Percentiles rank a stretch among this genome's conserved stretches.
These are phyloP conservation scores for Microstroma glucosiphilum DNA, from an alignment of 1,284 basidiomycete species.

Conservation along the genomic window DNA sequence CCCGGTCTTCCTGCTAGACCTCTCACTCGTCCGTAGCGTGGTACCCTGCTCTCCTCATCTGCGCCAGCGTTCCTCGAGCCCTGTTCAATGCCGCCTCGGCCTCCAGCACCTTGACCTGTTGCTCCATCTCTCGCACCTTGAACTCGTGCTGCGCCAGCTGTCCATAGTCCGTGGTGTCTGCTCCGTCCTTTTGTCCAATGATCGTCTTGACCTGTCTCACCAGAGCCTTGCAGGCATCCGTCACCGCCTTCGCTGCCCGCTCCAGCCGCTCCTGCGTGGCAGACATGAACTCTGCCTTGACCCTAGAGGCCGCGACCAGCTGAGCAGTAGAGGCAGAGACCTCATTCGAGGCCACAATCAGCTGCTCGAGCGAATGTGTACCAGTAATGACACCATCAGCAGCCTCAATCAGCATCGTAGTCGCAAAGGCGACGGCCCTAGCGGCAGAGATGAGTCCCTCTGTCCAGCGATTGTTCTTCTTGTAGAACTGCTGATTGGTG, in stretches of 20 bases:
- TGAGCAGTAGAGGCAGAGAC: constrained; percentile 95
- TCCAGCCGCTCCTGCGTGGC: constrained; percentile 96
- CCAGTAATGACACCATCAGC: constrained; percentile 96
- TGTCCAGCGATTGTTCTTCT: constrained; percentile 99
- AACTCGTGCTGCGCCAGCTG: constrained; percentile 90
- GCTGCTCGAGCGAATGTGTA: constrained; percentile 92
- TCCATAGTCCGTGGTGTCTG: constrained; percentile 81
- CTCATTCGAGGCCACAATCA: constrained; percentile 98
- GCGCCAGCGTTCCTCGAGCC: constrained; percentile 43
- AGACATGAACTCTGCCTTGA: constrained; percentile 97
- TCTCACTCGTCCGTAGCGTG: neutral
- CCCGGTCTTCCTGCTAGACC: neutral
- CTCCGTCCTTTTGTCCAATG: constrained; percentile 58
- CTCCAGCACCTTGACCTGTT: constrained; percentile 94
- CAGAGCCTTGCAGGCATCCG: constrained; percentile 94
- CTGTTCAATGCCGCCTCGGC: constrained; percentile 82
- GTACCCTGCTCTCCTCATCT: constrained; percentile 10
- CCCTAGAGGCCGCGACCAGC: constrained; percentile 92
- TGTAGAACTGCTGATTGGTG: constrained; percentile 92
- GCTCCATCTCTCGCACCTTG: constrained; percentile 85
- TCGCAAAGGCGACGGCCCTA: constrained; percentile 94
- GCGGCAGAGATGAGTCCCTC: constrained; percentile 98
- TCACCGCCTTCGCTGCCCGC: constrained; percentile 92
- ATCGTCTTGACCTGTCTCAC: constrained; percentile 95
- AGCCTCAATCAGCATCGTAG: constrained; percentile 90